Base-by-base conservation (phyloP, 345 rosid genomes). In the Hibiscus trionum region DNA sequence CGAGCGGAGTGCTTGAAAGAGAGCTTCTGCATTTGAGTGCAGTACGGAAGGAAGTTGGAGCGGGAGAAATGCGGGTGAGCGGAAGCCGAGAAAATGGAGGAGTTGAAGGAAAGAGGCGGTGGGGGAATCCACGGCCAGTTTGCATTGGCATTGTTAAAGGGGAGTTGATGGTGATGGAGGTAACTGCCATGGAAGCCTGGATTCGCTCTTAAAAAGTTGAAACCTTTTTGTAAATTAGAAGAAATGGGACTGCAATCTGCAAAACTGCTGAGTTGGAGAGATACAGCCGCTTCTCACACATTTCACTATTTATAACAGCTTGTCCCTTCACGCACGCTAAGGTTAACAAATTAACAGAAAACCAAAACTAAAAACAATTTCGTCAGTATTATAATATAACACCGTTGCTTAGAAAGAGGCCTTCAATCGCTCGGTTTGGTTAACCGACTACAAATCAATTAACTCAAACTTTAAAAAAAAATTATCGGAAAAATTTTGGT, bases 1-100 rank as follows among this genome's bases (percentile, higher is more conserved):
- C 88, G 64, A 79, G 52, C 1, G 84, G 17, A 1, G 77, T 44
- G 52, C 73, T 68, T 29, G 46, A 68, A 9, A 50, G 27, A 50
- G 72, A 68, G 60, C 46, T 52, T n/a, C 46, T 68, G 46, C 72
- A 68, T 50, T 67, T 68, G 27, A 68, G n/a, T 50, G 72, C n/a
- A 68, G 46, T 9, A 68, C 57, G 39, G 39, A 47, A 14, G 15
- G 11, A 26, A 66, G 39, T 66, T 26, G 60, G 11, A 68, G 60
- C 27, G 8, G 27, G 27, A 50, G 72, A 31, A 29, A 68, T 50
- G 72, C 60, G n/a, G 62, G 62, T 68, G 46, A 52, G 9, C 27
- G 44, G 72, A 52, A 68, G 26, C 17, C 53, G 72, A 50, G 72
- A 50, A 50, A 52, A 57, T 29, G 29, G 70, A 31, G 3, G 14